Evolutionary conservation across 2,329 filamentous ascomycete species (phyloP).

Genomic region (Hansfordia pulvinata): DNA sequence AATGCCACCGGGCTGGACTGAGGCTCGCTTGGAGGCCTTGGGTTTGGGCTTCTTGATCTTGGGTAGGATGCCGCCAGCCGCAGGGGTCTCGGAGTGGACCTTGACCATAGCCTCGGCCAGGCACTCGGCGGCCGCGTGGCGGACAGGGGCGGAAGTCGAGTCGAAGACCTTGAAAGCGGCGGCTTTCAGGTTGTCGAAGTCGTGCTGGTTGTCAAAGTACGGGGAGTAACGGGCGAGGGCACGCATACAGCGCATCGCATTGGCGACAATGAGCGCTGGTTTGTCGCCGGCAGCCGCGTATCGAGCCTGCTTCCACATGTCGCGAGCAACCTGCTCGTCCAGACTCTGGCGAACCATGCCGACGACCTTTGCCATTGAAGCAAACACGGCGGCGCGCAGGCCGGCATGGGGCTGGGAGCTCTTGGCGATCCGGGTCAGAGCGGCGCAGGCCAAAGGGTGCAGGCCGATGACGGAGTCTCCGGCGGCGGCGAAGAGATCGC

Average conservation of each 20-base stretch:
- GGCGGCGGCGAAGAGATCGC: constrained; percentile 80
- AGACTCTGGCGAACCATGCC: constrained; percentile 62
- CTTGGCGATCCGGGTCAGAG: constrained; percentile 69
- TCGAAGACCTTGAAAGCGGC: constrained; percentile 81
- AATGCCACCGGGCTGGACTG: constrained; percentile 45
- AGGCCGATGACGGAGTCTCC: constrained; percentile 85
- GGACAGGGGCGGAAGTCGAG: constrained; percentile 57
- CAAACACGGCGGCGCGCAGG: constrained; percentile 65
- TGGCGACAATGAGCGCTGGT: constrained; percentile 64
- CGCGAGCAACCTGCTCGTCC: constrained; percentile 75
- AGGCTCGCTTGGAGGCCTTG: constrained; percentile 39
- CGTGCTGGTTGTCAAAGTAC: constrained; percentile 77
- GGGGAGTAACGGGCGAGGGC: constrained; percentile 56
- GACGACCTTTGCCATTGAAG: constrained; percentile 61
- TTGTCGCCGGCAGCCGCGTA: constrained; percentile 69
- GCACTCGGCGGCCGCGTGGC: constrained; percentile 77
- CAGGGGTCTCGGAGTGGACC: constrained; percentile 53
- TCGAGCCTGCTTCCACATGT: constrained; percentile 86
- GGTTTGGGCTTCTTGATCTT: constrained; percentile 53
- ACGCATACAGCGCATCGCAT: constrained; percentile 68
- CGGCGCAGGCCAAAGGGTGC: constrained; percentile 59
- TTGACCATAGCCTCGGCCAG: constrained; percentile 75
- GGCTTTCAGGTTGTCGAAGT: constrained; percentile 80
- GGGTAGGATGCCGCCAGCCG: constrained; percentile 29
- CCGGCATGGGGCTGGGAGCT: constrained; percentile 67